Evolutionary conservation across 345 rosid genomes (phyloP), one percentile per base, ranked within the genome.

Genomic region (Orychophragmus violaceus): DNA sequence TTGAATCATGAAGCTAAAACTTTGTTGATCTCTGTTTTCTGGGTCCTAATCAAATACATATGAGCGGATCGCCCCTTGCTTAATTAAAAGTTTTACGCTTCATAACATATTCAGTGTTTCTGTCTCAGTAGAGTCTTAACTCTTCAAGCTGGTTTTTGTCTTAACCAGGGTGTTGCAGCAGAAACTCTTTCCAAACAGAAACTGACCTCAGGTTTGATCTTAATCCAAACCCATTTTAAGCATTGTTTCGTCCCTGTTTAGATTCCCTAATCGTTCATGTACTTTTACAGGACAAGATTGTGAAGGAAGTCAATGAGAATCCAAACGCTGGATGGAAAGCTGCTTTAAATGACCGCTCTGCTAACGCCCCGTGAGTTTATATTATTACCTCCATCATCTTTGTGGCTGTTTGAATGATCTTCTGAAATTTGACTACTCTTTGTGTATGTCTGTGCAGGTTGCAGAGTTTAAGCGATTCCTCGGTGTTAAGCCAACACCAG

Each of bases 321-420:
- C 90, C 97, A 17, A 69, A 78, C 18, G 91, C 95, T 41, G 92
- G 98, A 35, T 93, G 98, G 98, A 54, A 83, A 82, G 97, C 97
- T 79, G 74, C 81, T 69, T 76, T 77, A 33, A 90, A 88, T 67
- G 78, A 87, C 62, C 79, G 78, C 14, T 82, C 88, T 74, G 77
- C 94, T 33, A 82, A 87, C 78, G 75, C 81, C 77, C 97, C 5
- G 97, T 94, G 53, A 79, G 93, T 80, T 56, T n/a, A n/a, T 45
- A 7, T 39, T 33, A 16, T 37, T 9, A n/a, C n/a, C n/a, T n/a
- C n/a, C 24, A 51, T 39, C 29, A 17, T 71, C 54, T 10, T n/a
- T 52, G 29, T 48, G n/a, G n/a, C n/a, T n/a, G n/a, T n/a, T n/a
- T n/a, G n/a, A n/a, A n/a, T n/a, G n/a, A n/a, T n/a, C n/a, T 42